Percentiles rank a stretch among this genome's conserved stretches.
Conservation (phyloP, 345 rosid species). For the Gossypioides kirkii region DNA sequence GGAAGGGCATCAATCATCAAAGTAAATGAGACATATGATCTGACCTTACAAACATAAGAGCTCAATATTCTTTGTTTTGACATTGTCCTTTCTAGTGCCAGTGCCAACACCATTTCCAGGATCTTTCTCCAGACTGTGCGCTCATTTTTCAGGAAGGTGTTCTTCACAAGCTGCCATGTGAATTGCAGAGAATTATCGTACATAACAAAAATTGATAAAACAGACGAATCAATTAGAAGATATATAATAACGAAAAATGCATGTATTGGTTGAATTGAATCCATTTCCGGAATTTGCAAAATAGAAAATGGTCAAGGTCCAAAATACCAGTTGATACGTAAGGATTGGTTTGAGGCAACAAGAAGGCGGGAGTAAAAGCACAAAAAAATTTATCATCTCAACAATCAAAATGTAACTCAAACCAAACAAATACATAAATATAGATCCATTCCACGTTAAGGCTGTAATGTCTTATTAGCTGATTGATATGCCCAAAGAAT, state of each 20-base stretch:
- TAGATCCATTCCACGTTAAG: not conserved
- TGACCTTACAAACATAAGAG: constrained; percentile 26
- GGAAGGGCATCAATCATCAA: constrained; percentile 1
- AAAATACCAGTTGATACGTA: not conserved
- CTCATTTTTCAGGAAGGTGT: constrained; percentile 25
- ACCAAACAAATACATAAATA: not conserved
- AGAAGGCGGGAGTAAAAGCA: not conserved
- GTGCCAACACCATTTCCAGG: constrained; percentile 26
- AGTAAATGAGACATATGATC: constrained; percentile 5
- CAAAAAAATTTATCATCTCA: not conserved
- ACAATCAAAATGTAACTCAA: not conserved
- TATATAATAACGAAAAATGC: not conserved
- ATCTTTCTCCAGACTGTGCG: constrained; percentile 24
- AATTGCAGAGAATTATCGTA: not conserved
- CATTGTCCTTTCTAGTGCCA: constrained; percentile 28
- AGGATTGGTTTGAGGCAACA: not conserved
- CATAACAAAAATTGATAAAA: not conserved
- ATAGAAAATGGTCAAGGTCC: constrained; percentile 2
- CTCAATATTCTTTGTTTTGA: constrained; percentile 33
- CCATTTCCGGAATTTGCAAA: not conserved
- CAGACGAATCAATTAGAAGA: not conserved
- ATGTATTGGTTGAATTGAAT: not conserved
- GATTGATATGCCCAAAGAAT: not conserved
- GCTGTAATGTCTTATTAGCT: not conserved
- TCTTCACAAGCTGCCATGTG: constrained; percentile 24